Evolutionary conservation across 495 filamentous ascomycete species (phyloP).

Genomic region (Pyronema omphalodes): DNA sequence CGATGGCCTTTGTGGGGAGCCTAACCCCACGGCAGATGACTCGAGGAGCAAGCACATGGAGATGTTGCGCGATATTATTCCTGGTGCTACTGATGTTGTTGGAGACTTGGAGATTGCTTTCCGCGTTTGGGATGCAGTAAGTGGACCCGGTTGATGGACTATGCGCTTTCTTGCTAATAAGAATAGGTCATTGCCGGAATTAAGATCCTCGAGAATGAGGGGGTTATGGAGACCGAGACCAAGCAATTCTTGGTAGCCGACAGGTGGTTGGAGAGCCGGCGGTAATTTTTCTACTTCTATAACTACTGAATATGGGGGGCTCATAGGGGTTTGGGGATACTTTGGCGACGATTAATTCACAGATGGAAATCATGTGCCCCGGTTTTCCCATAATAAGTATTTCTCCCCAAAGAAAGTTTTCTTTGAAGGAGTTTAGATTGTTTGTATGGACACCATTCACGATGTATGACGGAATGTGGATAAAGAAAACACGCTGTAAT

Average conservation of each 20-base stretch:
- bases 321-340: no score
- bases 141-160: constrained; percentile 2
- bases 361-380: no score
- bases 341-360: no score
- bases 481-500: no score
- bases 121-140: constrained; percentile 23
- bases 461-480: no score
- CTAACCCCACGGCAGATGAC: constrained; percentile 40
- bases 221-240: constrained; percentile 13
- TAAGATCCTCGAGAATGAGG: constrained; percentile 15
- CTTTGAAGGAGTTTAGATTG: no score
- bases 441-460: no score
- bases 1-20: constrained; percentile 53
- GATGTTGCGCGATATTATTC: constrained; percentile 49
- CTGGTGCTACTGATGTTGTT: constrained; percentile 52
- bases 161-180: neutral
- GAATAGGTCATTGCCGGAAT: constrained; percentile 19
- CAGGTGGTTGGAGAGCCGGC: constrained; percentile 11
- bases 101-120: constrained; percentile 66
- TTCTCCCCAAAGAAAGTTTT: no score
- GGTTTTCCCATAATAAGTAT: no score
- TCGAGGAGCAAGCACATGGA: constrained; percentile 38
- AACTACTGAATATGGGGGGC: no score
- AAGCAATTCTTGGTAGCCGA: constrained; percentile 21
- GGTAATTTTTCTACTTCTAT: neutral